Evolutionary conservation across 2,329 filamentous ascomycete species (phyloP).

Genomic region (Daldinia sp.): DNA sequence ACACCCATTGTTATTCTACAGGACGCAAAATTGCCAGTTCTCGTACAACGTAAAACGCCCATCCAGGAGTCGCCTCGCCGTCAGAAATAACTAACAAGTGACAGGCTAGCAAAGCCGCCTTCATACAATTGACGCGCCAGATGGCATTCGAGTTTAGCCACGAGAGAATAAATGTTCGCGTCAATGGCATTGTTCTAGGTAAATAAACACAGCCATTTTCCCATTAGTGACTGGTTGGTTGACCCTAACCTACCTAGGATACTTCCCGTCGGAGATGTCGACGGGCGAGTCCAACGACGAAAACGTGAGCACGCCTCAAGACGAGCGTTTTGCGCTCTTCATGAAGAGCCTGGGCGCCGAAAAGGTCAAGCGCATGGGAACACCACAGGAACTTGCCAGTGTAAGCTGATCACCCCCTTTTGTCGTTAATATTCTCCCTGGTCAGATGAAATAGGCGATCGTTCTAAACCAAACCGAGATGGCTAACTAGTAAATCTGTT

Average conservation of each 20-base stretch:
- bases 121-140: constrained; percentile 41
- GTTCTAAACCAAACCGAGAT: no score
- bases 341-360: constrained; percentile 32
- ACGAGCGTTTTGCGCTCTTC: constrained; percentile 28
- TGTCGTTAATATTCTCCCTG: not conserved
- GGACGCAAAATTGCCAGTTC: constrained; percentile 39
- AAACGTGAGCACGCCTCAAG: constrained; percentile 36
- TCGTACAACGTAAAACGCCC: constrained; percentile 40
- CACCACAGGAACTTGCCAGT: constrained; percentile 40
- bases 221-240: no score
- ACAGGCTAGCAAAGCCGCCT: constrained; percentile 41
- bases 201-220: not conserved
- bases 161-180: constrained; percentile 43
- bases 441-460: no score
- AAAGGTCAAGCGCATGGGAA: constrained; percentile 41
- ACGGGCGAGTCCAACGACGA: constrained; percentile 34
- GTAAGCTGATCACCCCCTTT: constrained; percentile 30
- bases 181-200: constrained; percentile 44
- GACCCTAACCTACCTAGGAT: no score
- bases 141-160: constrained; percentile 43
- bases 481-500: not conserved
- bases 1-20: constrained; percentile 8
- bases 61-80: not conserved
- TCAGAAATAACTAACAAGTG: not conserved
- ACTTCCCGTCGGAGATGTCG: constrained; percentile 45